These are phyloP conservation scores for Yarrowia deformans DNA, from an alignment of 805 yeast species.

Conservation along the genomic window DNA sequence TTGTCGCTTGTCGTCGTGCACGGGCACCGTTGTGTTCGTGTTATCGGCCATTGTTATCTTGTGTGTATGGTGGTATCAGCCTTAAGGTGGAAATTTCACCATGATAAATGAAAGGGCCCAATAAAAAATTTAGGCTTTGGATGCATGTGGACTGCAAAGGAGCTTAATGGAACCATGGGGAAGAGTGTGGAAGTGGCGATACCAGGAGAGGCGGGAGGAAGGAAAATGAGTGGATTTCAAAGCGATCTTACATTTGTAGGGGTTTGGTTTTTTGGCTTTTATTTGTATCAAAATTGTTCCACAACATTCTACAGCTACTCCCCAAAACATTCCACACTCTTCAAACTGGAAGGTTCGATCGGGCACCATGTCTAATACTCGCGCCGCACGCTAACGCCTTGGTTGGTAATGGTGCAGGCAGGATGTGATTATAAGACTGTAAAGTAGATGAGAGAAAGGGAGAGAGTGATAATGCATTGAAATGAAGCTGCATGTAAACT, in stretches of 20 bases:
- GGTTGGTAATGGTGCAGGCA: neutral
- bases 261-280: neutral
- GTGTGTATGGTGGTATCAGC: neutral
- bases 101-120: slow-evolving; percentile 1
- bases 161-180: slow-evolving; percentile 30
- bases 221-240: neutral
- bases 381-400: slow-evolving; percentile 8
- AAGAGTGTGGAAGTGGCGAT: slow-evolving; percentile 5
- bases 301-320: neutral
- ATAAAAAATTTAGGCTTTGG: slow-evolving; percentile 19
- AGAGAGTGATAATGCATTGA: neutral
- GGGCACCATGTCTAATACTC: slow-evolving; percentile 2
- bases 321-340: neutral
- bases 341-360: slow-evolving; percentile 12
- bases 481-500: too few relatives aligned
- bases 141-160: neutral
- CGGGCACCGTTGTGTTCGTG: slow-evolving; percentile 7
- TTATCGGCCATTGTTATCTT: slow-evolving; percentile 10
- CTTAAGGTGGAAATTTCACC: neutral
- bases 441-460: neutral
- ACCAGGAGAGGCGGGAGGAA: neutral
- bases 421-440: neutral
- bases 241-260: neutral
- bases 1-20: slow-evolving; percentile 38
- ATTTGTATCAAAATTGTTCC: neutral